Conservation (phyloP, 768 basidiomycete genomes). For the Tylopilus felleus region DNA sequence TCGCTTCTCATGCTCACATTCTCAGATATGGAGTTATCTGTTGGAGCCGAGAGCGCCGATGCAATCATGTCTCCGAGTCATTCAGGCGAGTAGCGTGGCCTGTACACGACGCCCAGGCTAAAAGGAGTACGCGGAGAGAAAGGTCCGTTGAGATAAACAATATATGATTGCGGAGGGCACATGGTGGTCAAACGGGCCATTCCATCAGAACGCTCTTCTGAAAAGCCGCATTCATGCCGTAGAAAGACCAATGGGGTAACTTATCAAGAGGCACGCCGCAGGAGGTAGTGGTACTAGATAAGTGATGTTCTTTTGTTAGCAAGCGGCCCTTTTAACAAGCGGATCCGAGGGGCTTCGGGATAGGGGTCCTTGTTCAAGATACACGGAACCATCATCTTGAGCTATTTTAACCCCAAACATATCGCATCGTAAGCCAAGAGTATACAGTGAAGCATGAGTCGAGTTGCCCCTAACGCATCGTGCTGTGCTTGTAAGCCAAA, state of each 20-base stretch:
- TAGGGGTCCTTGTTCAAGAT: not conserved
- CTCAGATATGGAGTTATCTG: slow-evolving; percentile 4
- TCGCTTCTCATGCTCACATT: not conserved
- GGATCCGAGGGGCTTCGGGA: not conserved
- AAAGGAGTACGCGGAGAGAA: slow-evolving; percentile 7
- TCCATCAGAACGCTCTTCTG: not conserved
- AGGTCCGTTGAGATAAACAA: not conserved
- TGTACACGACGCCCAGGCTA: slow-evolving; percentile 1
- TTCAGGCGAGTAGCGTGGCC: not conserved
- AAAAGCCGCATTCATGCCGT: not conserved
- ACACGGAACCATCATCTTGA: not conserved
- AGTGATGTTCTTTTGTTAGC: slow-evolving; percentile 1
- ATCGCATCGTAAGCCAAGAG: not conserved
- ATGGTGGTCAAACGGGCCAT: not conserved
- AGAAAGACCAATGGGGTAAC: slow-evolving; percentile 10
- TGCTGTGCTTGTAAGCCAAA: not conserved
- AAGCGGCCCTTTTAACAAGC: not conserved
- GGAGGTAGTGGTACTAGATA: slow-evolving; percentile 1
- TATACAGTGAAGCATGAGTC: not conserved
- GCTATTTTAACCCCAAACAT: not conserved
- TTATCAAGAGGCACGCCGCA: slow-evolving; percentile 4
- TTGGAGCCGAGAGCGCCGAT: not conserved
- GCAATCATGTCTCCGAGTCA: not conserved
- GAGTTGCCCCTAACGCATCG: too few species aligned
- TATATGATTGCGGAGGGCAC: not conserved